Evolutionary conservation across 2,329 filamentous ascomycete species (phyloP).

Genomic region (Aspergillus persii): DNA sequence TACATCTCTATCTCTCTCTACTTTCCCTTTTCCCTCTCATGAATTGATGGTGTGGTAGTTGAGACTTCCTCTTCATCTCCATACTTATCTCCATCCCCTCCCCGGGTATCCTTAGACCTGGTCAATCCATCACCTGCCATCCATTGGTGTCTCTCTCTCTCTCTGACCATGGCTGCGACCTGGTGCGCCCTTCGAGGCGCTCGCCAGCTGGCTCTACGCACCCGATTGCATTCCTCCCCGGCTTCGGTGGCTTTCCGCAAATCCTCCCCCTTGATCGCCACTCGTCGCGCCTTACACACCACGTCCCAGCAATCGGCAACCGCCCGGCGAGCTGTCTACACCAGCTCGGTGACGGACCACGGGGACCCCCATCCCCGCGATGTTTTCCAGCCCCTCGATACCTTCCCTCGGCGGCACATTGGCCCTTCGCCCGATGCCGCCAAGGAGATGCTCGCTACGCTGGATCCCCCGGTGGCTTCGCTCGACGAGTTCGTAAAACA

Average conservation of each 20-base stretch:
- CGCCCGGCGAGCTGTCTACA: constrained; percentile 62
- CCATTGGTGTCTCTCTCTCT: background rate
- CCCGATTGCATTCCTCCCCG: constrained; percentile 26
- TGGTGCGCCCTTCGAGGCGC: constrained; percentile 35
- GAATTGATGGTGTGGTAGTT: constrained; percentile 1
- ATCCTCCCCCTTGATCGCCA: constrained; percentile 28
- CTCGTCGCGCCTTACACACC: constrained; percentile 30
- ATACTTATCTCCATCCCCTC: background rate
- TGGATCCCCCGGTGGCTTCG: constrained; percentile 70
- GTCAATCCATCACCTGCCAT: background rate
- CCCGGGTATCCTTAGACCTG: background rate
- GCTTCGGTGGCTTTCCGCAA: constrained; percentile 22
- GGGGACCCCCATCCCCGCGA: constrained; percentile 46
- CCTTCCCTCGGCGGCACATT: constrained; percentile 81
- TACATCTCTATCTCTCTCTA: constrained; percentile 3
- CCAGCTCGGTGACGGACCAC: constrained; percentile 88
- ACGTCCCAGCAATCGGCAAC: constrained; percentile 23
- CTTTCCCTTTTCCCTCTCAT: background rate
- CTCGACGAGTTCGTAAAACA: constrained; percentile 82
- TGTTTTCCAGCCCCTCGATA: constrained; percentile 49
- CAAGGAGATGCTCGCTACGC: constrained; percentile 72
- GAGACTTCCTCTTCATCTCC: background rate
- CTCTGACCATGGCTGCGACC: constrained; percentile 31
- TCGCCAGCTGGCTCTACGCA: constrained; percentile 36
- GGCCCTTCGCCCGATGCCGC: constrained; percentile 71